Conservation (phyloP, 2,329 filamentous ascomycete genomes). For the Fusarium subglutinans region DNA sequence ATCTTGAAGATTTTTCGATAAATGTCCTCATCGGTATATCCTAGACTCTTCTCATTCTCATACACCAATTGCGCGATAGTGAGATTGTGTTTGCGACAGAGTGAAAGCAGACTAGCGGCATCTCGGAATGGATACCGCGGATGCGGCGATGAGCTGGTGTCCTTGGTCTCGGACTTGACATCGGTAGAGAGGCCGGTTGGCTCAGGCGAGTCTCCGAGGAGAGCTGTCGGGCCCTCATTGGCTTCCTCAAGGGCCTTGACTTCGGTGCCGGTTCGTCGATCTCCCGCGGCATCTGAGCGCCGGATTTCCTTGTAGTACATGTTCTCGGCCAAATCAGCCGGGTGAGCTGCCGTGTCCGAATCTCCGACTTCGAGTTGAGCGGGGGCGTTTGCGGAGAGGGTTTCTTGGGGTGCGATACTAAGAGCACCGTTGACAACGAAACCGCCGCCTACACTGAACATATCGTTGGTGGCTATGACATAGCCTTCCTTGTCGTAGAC, state of each 20-base stretch:
- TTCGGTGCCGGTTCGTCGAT: conserved; percentile 56
- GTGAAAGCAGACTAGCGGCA: conserved; percentile 54
- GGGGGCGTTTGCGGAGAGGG: conserved; percentile 16
- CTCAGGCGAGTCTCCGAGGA: conserved; percentile 16
- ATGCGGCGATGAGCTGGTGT: conserved; percentile 41
- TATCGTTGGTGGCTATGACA: conserved; percentile 59
- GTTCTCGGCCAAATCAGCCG: conserved; percentile 60
- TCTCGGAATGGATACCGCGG: conserved; percentile 60
- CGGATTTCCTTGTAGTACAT: conserved; percentile 62
- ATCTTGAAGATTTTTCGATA: conserved; percentile 57
- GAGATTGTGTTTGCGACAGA: conserved; percentile 60
- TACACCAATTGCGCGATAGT: conserved; percentile 63
- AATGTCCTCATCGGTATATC: conserved; percentile 60
- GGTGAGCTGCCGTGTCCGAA: conserved; percentile 45
- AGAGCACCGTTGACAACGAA: conserved; percentile 62
- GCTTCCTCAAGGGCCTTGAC: conserved; percentile 49
- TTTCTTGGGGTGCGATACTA: conserved; percentile 50
- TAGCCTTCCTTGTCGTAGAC: conserved; percentile 58
- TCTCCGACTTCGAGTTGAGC: conserved; percentile 17
- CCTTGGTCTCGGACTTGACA: conserved; percentile 27
- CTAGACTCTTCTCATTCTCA: conserved; percentile 62
- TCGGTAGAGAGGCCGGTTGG: conserved; percentile 15
- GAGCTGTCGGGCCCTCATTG: conserved; percentile 1
- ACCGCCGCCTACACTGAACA: conserved; percentile 62
- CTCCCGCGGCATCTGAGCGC: conserved; percentile 56